Conservation (phyloP, 805 yeast genomes). For the Candida chauliodis region DNA sequence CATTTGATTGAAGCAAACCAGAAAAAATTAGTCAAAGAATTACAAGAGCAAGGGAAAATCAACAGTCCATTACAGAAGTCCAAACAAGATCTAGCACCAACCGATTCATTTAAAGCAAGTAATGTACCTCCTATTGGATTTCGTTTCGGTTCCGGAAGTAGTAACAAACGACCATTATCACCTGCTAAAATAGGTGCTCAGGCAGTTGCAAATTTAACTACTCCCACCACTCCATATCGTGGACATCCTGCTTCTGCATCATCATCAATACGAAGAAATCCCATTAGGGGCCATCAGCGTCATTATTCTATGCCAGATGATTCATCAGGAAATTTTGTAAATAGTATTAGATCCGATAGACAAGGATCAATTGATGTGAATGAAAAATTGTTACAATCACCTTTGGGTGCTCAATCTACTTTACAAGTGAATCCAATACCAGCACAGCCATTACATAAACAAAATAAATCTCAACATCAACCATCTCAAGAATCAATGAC, state of each 20-base stretch:
- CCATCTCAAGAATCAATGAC: slow-evolving; percentile 44
- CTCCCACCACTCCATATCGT: slow-evolving; percentile 32
- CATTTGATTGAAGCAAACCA: slow-evolving; percentile 6
- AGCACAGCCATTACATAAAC: slow-evolving; percentile 38
- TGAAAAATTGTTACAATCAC: slow-evolving; percentile 16
- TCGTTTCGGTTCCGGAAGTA: slow-evolving; percentile 32
- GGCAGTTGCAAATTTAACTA: slow-evolving; percentile 53
- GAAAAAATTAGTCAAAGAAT: background rate
- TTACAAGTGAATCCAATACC: slow-evolving; percentile 42
- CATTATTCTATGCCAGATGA: slow-evolving; percentile 43
- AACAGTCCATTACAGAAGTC: background rate
- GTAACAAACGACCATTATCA: slow-evolving; percentile 30
- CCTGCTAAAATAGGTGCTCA: slow-evolving; percentile 74
- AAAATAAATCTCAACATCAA: slow-evolving; percentile 24
- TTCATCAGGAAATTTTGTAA: slow-evolving; percentile 8
- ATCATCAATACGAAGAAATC: slow-evolving; percentile 11
- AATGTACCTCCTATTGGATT: slow-evolving; percentile 32
- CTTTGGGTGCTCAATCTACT: slow-evolving; percentile 27
- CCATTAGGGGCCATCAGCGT: slow-evolving; percentile 30
- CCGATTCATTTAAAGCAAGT: slow-evolving; percentile 24
- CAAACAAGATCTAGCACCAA: slow-evolving; percentile 7
- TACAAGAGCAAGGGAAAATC: background rate
- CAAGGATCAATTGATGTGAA: slow-evolving; percentile 9
- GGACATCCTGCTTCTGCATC: slow-evolving; percentile 15
- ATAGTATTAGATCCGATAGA: slow-evolving; percentile 8